These are phyloP conservation scores for Wickerhamiella qilinensis DNA, from an alignment of 805 yeast genomes.

Conservation along the genomic window DNA sequence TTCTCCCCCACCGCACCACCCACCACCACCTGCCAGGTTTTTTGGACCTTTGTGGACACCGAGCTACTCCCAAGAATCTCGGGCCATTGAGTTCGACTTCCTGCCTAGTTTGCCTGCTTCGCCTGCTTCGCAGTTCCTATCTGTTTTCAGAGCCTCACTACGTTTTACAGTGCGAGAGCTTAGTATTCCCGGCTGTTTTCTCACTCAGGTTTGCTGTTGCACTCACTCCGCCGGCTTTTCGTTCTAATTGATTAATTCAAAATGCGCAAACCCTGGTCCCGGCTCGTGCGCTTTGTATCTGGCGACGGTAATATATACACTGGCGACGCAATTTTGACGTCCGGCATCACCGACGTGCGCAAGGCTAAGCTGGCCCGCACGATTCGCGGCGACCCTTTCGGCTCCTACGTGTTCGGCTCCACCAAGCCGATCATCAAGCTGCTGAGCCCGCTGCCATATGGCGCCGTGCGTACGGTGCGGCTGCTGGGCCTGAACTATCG, in stretches of 20 bases:
- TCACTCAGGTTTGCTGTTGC: too few species aligned
- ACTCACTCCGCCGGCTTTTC: too few species aligned
- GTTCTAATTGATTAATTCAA: neutral
- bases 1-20: too few species aligned
- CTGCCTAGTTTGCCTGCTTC: too few species aligned
- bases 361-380: conserved; percentile 26
- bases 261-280: conserved; percentile 10
- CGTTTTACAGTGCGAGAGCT: too few species aligned
- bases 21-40: too few species aligned
- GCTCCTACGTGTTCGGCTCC: conserved; percentile 25
- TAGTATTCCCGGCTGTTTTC: too few species aligned
- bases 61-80: too few species aligned
- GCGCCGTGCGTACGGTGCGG: conserved; percentile 27
- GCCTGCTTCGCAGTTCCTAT: too few species aligned
- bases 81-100: too few species aligned
- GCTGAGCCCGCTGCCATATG: conserved; percentile 27
- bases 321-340: conserved; percentile 33
- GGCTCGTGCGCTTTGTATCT: conserved; percentile 32
- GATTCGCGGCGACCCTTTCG: conserved; percentile 33
- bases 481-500: conserved; percentile 38
- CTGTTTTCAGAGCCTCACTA: too few species aligned
- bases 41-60: too few species aligned
- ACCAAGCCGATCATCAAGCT: conserved; percentile 21
- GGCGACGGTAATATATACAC: conserved; percentile 28
- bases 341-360: conserved; percentile 24